Base-by-base conservation (phyloP, 2,329 filamentous ascomycete species). In the Cladosporium austrohemisphaericum region DNA sequence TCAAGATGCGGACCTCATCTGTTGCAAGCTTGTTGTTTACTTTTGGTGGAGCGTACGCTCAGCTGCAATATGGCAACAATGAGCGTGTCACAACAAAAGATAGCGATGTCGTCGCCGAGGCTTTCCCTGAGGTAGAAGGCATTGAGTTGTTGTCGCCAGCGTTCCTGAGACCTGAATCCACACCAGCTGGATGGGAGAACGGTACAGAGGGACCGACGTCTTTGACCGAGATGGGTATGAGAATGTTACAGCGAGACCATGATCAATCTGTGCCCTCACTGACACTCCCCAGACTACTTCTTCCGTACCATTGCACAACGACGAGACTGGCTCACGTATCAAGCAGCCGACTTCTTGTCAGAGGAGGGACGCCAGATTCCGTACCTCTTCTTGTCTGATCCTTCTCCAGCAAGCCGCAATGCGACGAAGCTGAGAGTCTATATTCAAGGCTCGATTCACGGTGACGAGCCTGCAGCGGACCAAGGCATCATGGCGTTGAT, bases 391-490 rank as follows among this genome's bases (percentile, higher is more conserved):
- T 16, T 52, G 7, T 48, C 38, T 32, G 47, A 23, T 22, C 35
- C 50, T 29, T 23, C 25, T 23, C 22, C 23, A 8, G n/a, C 11
- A 3, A 16, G 23, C 13, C 13, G 5, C 14, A 46, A 45, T 9
- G 41, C 37, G 18, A 53, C 45, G 22, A 25, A 47, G 16, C 35
- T 68, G 7, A 57, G 60, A 20, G 60, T 69, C 13, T 69, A 65
- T 61, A 60, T 69, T 4, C 67, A 69, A 46, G 65, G 60, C 8
- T 62, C 55, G 8, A 62, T 67, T 1, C 67, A 68, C 32, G 66
- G 67, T 3, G 66, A 68, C 41, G 67, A 69, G 47, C 66, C 67
- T 11, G 66, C 63, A 3, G 67, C 63, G 3, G 65, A 68, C 40
- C 63, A 68, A 50, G 62, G 65, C 0, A 55, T 62, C 11, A 55